Evolutionary conservation across 164 flowering plant species (phyloP), one percentile per base, ranked within the genome.

Genomic region (Brasenia schreberi): DNA sequence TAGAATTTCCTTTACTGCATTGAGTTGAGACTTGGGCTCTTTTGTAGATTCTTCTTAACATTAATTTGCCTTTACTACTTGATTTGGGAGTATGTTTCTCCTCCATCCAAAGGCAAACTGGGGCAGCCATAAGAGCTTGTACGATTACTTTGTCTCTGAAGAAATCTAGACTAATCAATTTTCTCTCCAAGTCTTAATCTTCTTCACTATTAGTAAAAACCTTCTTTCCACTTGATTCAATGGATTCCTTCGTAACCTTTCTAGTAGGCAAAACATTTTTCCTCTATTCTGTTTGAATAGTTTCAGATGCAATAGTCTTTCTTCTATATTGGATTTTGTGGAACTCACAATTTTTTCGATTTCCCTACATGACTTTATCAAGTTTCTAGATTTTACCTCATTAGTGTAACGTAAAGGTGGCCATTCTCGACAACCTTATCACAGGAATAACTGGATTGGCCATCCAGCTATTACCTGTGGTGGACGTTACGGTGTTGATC

Each of bases 41-140:
- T 3, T 1, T 7, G 53, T 5, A 45, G 53, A 45, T 45, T 45
- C 12, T 45, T 45, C 43, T 64, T 69, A 18, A 18, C 75, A 63
- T 74, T 72, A 58, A 73, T 75, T n/a, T 72, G 56, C 58, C 44
- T 27, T 23, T 27, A 59, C 68, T 59, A 33, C 56, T 45, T 16
- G 67, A 71, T 64, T 71, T 75, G 23, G 33, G 0, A 16, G 14
- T 49, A 49, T 16, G 43, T 61, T 77, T 79, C 4, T 70, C 80
- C 69, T 76, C 73, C 59, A 66, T 75, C 87, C 81, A 77, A 5
- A 87, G 85, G 77, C 80, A 79, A 64, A 72, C 65, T 65, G 74
- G 61, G 62, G 76, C 75, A 80, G 86, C 87, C 85, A 79, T 79
- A 64, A 80, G 64, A 64, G 75, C 84, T 61, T 64, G 79, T 70